Evolutionary conservation across 352 stramenopile species (phyloP), one percentile per base, ranked within the genome.

Genomic region (Phytopythium cucurbitacearum): DNA sequence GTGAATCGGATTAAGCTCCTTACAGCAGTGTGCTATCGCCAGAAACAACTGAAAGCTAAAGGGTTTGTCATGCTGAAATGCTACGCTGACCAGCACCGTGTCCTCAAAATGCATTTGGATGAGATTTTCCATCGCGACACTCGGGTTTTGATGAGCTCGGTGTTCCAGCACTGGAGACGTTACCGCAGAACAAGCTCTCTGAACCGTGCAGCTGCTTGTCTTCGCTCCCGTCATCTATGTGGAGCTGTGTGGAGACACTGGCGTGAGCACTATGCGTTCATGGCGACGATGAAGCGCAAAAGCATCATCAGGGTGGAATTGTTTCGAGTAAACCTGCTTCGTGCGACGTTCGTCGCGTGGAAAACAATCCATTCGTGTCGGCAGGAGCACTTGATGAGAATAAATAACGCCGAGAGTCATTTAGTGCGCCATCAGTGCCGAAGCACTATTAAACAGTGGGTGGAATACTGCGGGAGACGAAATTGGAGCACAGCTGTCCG

Each of bases 271-370:
- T 16, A 34, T 13, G 33, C 51, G 16, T 68, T 69, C 35, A 47
- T 63, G 39, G 44, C 34, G 4, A 69, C 60, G n/a, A 62, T 77
- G 47, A 63, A 48, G n/a, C 47, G 45, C 32, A 69, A 62, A 33
- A 50, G 70, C 21, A 42, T 71, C 5, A 55, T 67, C n/a, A 67
- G 57, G 2, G 62, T 16, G 15, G 57, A 64, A 53, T 37, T 77
- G 9, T 9, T 71, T n/a, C 58, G 49, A 6, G 45, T 32, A 33
- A 76, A 78, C 16, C 40, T 65, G n/a, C 42, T 56, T 15, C 57
- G 52, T 36, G 33, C 56, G 16, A 53, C 60, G 0, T 76, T 78
- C 21, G 11, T 46, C 37, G 49, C 37, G n/a, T 80, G 67, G 67
- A 71, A 61, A 15, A 9, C 13, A 36, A 72, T 64, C 11, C 7